Evolutionary conservation across 1,139 yeast genomes (phyloP), one percentile per base, ranked within the genome.

Genomic region (Suhomyces atakaporum): DNA sequence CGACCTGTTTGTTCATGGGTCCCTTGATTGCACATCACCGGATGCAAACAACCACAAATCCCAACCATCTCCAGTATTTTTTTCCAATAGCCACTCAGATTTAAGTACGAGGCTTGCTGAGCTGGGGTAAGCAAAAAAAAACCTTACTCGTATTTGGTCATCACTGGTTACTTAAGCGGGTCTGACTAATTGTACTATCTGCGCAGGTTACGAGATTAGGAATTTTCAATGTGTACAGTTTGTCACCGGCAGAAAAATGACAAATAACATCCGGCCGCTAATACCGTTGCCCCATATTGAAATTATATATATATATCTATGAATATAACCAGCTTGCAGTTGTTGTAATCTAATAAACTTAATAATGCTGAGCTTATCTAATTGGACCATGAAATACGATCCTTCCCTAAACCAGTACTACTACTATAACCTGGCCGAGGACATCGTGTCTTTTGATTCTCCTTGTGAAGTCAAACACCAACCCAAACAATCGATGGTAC

Each of bases 391-490:
- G 16, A 49, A 51, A 22, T 70, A 51, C 47, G 75, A 70, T 45
- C 41, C 51, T 3, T 50, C 54, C 15, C 53, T 70, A 35, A 54
- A 64, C 28, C 70, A 67, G 46, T 56, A 64, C 43, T 69, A 69
- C 50, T 70, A 66, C 43, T 41, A 60, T 21, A 64, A 69, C 48
- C 47, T 56, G 12, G 41, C 44, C 19, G 67, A 63, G 33, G 60
- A 62, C 31, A 43, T 62, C 3, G 54, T 66, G 10, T 51, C 67
- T 12, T 70, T 68, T 44, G 75, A 70, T 45, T 57, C 58, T 27
- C 75, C 76, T 3, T 57, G 64, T 40, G 75, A 70, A 46, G 75
- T 70, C 6, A 56, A 57, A 33, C 45, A 33, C 33, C 35, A 21
- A 27, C 34, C 23, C n/a, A 16, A 25, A 14, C 30, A 11, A n/a